These are phyloP conservation scores for Elongisporangium prolatum DNA, from an alignment of 352 stramenopile genomes.

Conservation along the genomic window DNA sequence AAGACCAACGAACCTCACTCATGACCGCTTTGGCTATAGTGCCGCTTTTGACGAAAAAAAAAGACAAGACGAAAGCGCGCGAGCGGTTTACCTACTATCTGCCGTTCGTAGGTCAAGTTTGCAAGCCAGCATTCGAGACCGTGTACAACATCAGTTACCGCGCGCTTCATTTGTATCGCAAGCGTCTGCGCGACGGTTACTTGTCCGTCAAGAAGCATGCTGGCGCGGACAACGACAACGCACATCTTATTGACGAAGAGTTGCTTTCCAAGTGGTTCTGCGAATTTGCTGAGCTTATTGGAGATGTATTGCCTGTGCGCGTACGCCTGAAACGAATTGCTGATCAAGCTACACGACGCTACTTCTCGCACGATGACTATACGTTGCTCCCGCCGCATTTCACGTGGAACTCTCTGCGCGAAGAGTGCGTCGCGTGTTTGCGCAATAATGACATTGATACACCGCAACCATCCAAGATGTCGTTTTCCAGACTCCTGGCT, in stretches of 20 bases:
- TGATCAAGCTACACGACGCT: background rate
- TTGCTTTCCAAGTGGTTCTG: constrained; percentile 4
- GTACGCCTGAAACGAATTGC: constrained; percentile 1
- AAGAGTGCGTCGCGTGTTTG: background rate
- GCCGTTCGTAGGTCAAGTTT: background rate
- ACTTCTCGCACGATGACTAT: constrained; percentile 7
- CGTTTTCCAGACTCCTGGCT: background rate
- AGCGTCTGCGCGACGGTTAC: constrained; percentile 3
- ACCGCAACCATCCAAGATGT: background rate
- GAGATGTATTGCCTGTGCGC: constrained; percentile 5
- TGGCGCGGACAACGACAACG: constrained; percentile 3
- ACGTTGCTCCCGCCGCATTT: constrained; percentile 4
- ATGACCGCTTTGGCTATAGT: too few relatives aligned
- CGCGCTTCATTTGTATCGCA: constrained; percentile 4
- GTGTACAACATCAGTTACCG: constrained; percentile 2
- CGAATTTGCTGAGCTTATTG: background rate
- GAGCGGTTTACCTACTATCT: constrained; percentile 1
- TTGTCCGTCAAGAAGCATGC: constrained; percentile 1
- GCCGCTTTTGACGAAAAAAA: too few relatives aligned
- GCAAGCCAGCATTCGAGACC: constrained; percentile 1
- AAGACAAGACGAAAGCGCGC: too few relatives aligned
- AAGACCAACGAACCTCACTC: too few relatives aligned
- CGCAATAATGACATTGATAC: constrained; percentile 1
- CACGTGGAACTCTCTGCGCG: constrained; percentile 1
- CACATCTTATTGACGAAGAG: constrained; percentile 2